These are phyloP conservation scores for Pichia thaimueangensis DNA, from an alignment of 805 yeast genomes.

Conservation along the genomic window DNA sequence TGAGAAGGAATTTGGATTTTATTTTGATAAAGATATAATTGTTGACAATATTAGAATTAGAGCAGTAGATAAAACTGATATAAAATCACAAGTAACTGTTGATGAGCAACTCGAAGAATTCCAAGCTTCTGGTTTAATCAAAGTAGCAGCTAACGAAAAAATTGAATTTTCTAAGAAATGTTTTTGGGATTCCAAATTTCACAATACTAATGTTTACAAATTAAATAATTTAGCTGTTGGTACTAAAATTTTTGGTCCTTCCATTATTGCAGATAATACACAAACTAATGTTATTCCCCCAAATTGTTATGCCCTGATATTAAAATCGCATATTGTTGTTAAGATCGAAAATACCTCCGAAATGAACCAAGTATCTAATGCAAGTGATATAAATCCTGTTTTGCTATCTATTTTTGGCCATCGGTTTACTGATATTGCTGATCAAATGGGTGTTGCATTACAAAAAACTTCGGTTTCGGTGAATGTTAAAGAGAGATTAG, in stretches of 20 bases:
- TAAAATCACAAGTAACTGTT: slow-evolving; percentile 32
- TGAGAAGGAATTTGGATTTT: slow-evolving; percentile 67
- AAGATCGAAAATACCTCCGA: background rate
- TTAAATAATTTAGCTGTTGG: slow-evolving; percentile 51
- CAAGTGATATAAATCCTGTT: slow-evolving; percentile 52
- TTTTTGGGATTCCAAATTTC: slow-evolving; percentile 49
- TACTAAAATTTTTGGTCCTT: slow-evolving; percentile 57
- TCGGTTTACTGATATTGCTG: slow-evolving; percentile 85
- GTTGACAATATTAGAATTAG: slow-evolving; percentile 73
- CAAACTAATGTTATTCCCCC: slow-evolving; percentile 76
- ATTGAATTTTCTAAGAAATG: slow-evolving; percentile 38
- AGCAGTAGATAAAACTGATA: slow-evolving; percentile 54
- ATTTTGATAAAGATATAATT: slow-evolving; percentile 46
- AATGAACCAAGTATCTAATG: background rate
- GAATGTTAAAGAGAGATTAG: slow-evolving; percentile 76
- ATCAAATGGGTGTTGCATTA: slow-evolving; percentile 77
- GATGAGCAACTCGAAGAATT: slow-evolving; percentile 47
- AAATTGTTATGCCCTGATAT: slow-evolving; percentile 44
- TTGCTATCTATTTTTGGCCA: slow-evolving; percentile 72
- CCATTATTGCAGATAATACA: slow-evolving; percentile 70
- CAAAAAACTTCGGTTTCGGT: slow-evolving; percentile 77
- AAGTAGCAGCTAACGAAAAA: slow-evolving; percentile 21
- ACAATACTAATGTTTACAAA: slow-evolving; percentile 45
- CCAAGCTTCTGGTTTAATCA: slow-evolving; percentile 15
- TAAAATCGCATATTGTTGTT: slow-evolving; percentile 48